Evolutionary conservation across 2,329 filamentous ascomycete genomes (phyloP), one percentile per base, ranked within the genome.

Genomic region (Aspergillus tamarii): DNA sequence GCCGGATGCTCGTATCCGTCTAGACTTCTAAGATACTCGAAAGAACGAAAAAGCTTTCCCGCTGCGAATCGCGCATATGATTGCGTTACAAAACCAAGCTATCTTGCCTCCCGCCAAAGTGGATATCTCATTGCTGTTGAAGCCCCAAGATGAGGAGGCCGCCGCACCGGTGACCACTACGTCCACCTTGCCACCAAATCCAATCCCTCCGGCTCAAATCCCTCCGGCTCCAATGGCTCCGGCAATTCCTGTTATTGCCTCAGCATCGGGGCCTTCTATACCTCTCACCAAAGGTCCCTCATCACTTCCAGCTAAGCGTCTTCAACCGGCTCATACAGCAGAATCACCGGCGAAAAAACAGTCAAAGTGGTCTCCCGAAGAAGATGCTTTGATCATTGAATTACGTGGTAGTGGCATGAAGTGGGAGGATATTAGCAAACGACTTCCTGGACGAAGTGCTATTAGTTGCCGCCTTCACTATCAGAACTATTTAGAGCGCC

Each of bases 371-470:
- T 96, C 92, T 6, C 85, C 91, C 0, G 93, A 97, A 66, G 94
- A 98, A 78, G 93, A 98, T 78, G 88, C 91, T n/a, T 83, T 95
- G 56, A 97, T 97, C 71, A 97, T 97, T 72, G 92, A 96, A 77
- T 86, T 98, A 66, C 88, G 94, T 63, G 92, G 93, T 43, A 89
- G 89, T 71, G 92, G 92, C 10, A 97, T 97, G 93, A 98, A 98
- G 77, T 98, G 94, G 95, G 94, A 98, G 76, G 94, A 98, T 78
- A 97, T 98, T 72, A 96, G 93, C 66, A 96, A 94, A 82, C 88
- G 90, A 60, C 83, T 98, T 57, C 94, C 93, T 3, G 94, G 94
- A 66, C 88, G 95, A 71, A 97, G 93, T 79, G 90, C 93, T 62
- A 97, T 97, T 73, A 96, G 93, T 72, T 98, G 94, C 78, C 89